A percentile compares a stretch with the other conserved stretches of the same genome.
Conservation (phyloP, 257 asterid species). For the Penstemon davidsonii region DNA sequence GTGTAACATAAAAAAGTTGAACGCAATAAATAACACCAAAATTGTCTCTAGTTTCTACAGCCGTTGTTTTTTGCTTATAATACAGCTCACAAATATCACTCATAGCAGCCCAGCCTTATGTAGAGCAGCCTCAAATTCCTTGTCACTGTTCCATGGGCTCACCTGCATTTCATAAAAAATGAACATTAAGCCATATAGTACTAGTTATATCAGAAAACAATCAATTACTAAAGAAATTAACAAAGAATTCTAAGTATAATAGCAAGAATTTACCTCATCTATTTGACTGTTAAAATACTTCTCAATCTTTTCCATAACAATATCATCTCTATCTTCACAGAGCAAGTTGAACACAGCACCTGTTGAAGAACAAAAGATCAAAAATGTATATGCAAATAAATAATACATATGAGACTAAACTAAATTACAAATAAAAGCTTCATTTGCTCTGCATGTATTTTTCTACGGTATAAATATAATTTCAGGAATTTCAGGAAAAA, state of each 20-base stretch:
- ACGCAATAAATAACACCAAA: background rate
- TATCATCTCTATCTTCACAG: constrained; percentile 34
- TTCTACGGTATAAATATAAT: too few species aligned
- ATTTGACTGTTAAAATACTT: constrained; percentile 44
- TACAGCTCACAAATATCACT: background rate
- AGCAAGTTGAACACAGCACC: constrained; percentile 63
- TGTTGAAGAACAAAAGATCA: constrained; percentile 12
- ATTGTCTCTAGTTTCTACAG: constrained; percentile 4
- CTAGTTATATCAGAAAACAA: background rate
- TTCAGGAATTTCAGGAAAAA: too few species aligned
- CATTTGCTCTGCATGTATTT: too few species aligned
- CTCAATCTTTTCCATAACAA: constrained; percentile 58
- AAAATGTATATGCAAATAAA: background rate
- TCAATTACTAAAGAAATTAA: background rate
- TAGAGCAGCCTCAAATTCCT: constrained; percentile 58
- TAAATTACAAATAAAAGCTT: too few species aligned
- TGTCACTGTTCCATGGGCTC: constrained; percentile 45
- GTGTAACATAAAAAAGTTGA: too few species aligned
- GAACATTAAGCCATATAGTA: background rate
- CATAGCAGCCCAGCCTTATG: constrained; percentile 60
- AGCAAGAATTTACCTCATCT: constrained; percentile 43
- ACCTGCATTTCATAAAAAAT: constrained; percentile 44
- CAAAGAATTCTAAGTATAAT: background rate
- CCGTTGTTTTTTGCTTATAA: background rate
- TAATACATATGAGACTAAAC: background rate